phyloP scores from a whole-genome alignment of 2,329 filamentous ascomycete genomes.

The Fusarium citri region DNA sequence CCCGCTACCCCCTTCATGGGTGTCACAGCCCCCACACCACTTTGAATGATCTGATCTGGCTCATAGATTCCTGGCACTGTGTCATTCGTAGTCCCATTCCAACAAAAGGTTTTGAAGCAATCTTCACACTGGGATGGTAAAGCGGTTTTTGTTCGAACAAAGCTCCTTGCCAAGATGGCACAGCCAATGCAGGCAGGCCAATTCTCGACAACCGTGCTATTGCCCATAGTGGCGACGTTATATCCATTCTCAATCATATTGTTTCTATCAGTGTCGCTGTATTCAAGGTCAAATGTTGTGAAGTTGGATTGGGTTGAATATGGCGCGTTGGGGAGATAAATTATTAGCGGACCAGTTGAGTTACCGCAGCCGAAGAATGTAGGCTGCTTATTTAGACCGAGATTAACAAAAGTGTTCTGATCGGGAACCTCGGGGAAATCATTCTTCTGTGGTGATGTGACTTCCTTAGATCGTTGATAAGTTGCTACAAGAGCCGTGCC shows the following conservation, averaged over 20 bases:
- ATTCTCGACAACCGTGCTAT: slow-evolving; percentile 69
- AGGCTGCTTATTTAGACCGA: slow-evolving; percentile 77
- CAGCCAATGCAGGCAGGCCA: slow-evolving; percentile 87
- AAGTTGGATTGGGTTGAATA: slow-evolving; percentile 79
- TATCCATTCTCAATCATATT: slow-evolving; percentile 84
- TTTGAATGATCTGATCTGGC: neutral
- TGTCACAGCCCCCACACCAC: neutral
- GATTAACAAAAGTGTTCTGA: slow-evolving; percentile 81
- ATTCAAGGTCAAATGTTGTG: slow-evolving; percentile 75
- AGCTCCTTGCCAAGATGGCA: slow-evolving; percentile 55
- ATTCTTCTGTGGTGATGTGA: slow-evolving; percentile 70
- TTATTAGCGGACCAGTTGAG: slow-evolving; percentile 69
- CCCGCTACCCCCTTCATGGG: neutral
- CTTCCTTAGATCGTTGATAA: slow-evolving; percentile 72
- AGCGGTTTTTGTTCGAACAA: neutral
- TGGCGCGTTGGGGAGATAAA: slow-evolving; percentile 86
- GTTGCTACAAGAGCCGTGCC: slow-evolving; percentile 80
- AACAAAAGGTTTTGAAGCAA: neutral
- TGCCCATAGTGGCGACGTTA: slow-evolving; percentile 62
- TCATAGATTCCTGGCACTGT: neutral
- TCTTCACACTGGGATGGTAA: neutral
- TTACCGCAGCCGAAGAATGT: slow-evolving; percentile 82
- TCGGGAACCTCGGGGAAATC: slow-evolving; percentile 79
- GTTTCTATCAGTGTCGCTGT: slow-evolving; percentile 73
- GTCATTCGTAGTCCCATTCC: neutral